Base-by-base conservation (phyloP, 2,329 filamentous ascomycete genomes). In the Hirsutella thompsonii region DNA sequence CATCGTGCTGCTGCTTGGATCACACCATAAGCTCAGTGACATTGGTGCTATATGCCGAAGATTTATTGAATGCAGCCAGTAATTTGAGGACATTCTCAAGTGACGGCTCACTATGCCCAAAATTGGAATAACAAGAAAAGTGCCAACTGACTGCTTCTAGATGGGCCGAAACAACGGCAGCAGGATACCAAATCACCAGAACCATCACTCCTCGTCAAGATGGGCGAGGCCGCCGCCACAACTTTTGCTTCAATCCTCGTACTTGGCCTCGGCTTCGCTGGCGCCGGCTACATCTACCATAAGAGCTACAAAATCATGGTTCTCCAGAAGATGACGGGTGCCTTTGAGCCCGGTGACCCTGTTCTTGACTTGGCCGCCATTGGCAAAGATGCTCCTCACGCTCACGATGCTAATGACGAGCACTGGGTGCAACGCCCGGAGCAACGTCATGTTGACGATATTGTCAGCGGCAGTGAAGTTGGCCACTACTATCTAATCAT, bases 401-500 rank as follows among this genome's bases (percentile, higher is more conserved):
- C 62, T 19, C 53, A 60, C 36, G 64, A 57, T 20, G 53, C 56
- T 16, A 60, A 70, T 28, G 53, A 57, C 2, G 59, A 64, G 38
- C 59, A 62, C 42, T 95, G 92, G 92, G 79, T 96, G 38, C 62
- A 75, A 47, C 80, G 90, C 21, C 78, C 83, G 13, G 90, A 98
- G 65, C 92, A 98, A 58, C 59, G 66, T 4, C 76, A 72, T 44
- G 81, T 98, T 46, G 82, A 98, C 58, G 68, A 65, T n/a, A 95
- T 98, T 48, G 74, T 98, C 20, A 65, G 72, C 37, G 92, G 92
- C 1, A 63, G 69, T 3, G 69, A 76, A 21, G 68, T 69, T 36
- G 92, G 92, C 10, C 88, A 93, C 55, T 98, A 98, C 55, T 85
- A 92, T 60, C 72, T 98, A 2, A 68, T 98, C 2, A 79, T 96